Conservation (phyloP, 23 red algal genomes). For the Gracilaria caudata region DNA sequence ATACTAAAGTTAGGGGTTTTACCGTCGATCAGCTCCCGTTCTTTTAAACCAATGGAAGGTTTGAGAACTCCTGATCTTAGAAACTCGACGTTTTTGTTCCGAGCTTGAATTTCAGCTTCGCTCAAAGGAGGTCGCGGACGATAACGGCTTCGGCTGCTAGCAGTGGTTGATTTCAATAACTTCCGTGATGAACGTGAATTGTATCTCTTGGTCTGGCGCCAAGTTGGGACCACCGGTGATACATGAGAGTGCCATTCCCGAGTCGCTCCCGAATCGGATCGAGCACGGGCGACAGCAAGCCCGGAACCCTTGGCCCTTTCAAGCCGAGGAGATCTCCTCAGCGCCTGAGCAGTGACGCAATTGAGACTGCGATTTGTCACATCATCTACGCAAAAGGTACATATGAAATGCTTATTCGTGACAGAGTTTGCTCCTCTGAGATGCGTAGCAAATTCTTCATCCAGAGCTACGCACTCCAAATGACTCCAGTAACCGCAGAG, state of each 20-base stretch:
- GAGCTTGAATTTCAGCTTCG: slow-evolving; percentile 27
- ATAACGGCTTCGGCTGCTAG: not conserved
- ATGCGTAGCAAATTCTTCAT: too few species aligned
- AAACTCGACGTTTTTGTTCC: slow-evolving; percentile 40
- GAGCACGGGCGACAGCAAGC: too few species aligned
- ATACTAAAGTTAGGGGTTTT: slow-evolving; percentile 19
- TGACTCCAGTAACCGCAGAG: slow-evolving; percentile 21
- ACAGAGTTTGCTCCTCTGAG: not conserved
- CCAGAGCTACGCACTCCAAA: not conserved
- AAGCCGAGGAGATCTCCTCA: not conserved
- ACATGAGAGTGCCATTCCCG: slow-evolving; percentile 3
- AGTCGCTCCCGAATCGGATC: not conserved
- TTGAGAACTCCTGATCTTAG: slow-evolving; percentile 37
- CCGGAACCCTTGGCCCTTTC: not conserved
- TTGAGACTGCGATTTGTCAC: not conserved
- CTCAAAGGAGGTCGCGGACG: slow-evolving; percentile 27
- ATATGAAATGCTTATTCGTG: slow-evolving; percentile 9
- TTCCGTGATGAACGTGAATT: not conserved
- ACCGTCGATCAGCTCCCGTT: slow-evolving; percentile 30
- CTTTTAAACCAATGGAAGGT: slow-evolving; percentile 29
- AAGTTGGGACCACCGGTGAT: not conserved
- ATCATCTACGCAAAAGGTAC: slow-evolving; percentile 14
- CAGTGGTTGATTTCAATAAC: not conserved
- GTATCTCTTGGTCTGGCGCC: not conserved
- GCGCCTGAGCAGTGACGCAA: not conserved